Percentiles rank a stretch among this genome's conserved stretches.
Evolutionary conservation across 2,329 filamentous ascomycete genomes (phyloP).

Genomic region (Cordyceps fumosorosea): DNA sequence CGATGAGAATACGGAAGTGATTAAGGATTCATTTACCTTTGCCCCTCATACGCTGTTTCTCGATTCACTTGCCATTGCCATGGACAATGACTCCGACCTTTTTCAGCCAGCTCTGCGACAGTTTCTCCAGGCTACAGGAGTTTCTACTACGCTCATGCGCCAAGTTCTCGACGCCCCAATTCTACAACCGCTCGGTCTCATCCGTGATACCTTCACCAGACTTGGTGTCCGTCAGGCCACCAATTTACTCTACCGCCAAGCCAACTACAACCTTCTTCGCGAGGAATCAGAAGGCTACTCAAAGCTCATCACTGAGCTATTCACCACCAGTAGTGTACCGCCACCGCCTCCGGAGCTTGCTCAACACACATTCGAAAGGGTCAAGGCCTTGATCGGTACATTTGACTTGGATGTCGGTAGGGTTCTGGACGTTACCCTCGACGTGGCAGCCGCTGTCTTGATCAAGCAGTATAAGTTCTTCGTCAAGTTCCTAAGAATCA

Average conservation of each 20-base stretch:
- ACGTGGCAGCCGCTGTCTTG: slow-evolving; percentile 88
- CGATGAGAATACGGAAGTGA: slow-evolving; percentile 43
- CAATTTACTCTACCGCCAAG: slow-evolving; percentile 87
- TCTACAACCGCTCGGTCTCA: slow-evolving; percentile 69
- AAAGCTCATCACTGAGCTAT: slow-evolving; percentile 91
- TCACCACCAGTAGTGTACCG: slow-evolving; percentile 73
- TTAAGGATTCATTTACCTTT: slow-evolving; percentile 45
- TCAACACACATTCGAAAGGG: slow-evolving; percentile 78
- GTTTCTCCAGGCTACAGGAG: slow-evolving; percentile 65
- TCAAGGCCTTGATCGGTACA: slow-evolving; percentile 91
- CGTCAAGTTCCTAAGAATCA: slow-evolving; percentile 81
- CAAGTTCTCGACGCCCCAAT: slow-evolving; percentile 74
- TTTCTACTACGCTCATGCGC: slow-evolving; percentile 68
- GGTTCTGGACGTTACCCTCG: slow-evolving; percentile 87
- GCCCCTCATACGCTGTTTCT: slow-evolving; percentile 68
- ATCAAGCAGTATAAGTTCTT: slow-evolving; percentile 94
- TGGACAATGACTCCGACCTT: slow-evolving; percentile 57
- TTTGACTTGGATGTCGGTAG: slow-evolving; percentile 96
- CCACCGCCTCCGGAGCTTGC: slow-evolving; percentile 70
- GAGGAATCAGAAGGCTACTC: slow-evolving; percentile 97
- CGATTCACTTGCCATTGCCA: slow-evolving; percentile 73
- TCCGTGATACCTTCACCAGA: slow-evolving; percentile 76
- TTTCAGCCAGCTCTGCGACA: slow-evolving; percentile 50
- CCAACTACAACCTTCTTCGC: slow-evolving; percentile 90
- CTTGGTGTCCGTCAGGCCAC: slow-evolving; percentile 86